Evolutionary conservation across 495 filamentous ascomycete genomes (phyloP).

Genomic region (Annulohypoxylon nitens): DNA sequence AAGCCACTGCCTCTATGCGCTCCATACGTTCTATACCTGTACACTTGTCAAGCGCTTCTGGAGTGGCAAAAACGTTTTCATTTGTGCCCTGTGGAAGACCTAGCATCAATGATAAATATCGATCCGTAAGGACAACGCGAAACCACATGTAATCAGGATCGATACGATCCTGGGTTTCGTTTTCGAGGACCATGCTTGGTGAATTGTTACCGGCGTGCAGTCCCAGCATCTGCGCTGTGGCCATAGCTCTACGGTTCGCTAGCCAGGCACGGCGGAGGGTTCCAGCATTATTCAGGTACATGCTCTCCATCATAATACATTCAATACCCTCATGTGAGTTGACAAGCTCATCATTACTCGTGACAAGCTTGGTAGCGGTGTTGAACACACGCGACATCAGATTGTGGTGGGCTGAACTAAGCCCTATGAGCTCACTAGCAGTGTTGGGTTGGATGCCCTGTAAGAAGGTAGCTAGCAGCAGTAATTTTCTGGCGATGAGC

Average conservation of each 20-base stretch:
- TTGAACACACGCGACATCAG: constrained; percentile 57
- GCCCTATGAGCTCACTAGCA: constrained; percentile 22
- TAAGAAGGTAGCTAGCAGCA: constrained; percentile 58
- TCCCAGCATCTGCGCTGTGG: constrained; percentile 61
- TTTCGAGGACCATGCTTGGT: constrained; percentile 6
- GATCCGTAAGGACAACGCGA: constrained; percentile 51
- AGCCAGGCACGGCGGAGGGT: constrained; percentile 62
- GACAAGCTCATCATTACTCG: constrained; percentile 63
- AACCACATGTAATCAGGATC: constrained; percentile 52
- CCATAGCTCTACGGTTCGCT: constrained; percentile 59
- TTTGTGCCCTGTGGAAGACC: constrained; percentile 50
- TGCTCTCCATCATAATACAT: constrained; percentile 64
- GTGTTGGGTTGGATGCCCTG: constrained; percentile 53
- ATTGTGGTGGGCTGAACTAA: constrained; percentile 35
- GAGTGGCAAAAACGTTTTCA: constrained; percentile 42
- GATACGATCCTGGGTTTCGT: constrained; percentile 22
- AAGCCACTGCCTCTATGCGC: constrained; percentile 48
- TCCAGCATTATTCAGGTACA: constrained; percentile 62
- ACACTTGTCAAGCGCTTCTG: constrained; percentile 34
- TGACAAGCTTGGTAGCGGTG: constrained; percentile 59
- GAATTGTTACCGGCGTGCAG: constrained; percentile 49
- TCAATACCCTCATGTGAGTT: constrained; percentile 62
- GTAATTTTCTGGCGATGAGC: constrained; percentile 60
- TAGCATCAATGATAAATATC: constrained; percentile 53
- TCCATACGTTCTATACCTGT: constrained; percentile 48